Evolutionary conservation across 75 land plant genomes (phyloP).

Genomic region (Isoetes taiwanensis): DNA sequence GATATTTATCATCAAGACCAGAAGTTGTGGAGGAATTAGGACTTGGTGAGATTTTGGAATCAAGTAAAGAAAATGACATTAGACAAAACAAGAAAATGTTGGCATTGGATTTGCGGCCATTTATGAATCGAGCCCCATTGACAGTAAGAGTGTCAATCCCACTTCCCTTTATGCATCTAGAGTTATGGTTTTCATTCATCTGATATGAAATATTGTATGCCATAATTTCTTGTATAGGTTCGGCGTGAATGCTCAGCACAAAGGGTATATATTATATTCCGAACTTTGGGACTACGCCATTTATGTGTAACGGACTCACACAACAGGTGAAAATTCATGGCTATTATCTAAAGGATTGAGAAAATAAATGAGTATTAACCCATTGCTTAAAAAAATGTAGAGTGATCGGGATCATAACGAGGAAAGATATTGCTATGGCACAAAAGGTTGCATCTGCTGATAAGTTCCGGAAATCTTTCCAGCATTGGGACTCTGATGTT

Average conservation of each 20-base stretch:
- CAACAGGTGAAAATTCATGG: conserved; percentile 16
- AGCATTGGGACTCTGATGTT: no score
- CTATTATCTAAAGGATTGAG: neutral
- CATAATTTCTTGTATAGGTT: conserved; percentile 18
- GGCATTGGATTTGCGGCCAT: conserved; percentile 30
- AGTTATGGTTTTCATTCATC: neutral
- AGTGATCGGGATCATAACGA: conserved; percentile 34
- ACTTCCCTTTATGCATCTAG: conserved; percentile 9
- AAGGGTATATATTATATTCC: conserved; percentile 32
- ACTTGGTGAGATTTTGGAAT: conserved; percentile 14
- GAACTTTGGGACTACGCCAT: conserved; percentile 31
- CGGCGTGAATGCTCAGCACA: conserved; percentile 37
- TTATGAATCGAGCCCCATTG: conserved; percentile 32
- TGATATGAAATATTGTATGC: no score
- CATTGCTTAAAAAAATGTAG: conserved; percentile 10
- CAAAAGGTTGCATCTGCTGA: no score
- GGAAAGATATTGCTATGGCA: conserved; percentile 26
- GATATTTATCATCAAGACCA: conserved; percentile 30
- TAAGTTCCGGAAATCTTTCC: no score
- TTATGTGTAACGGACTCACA: conserved; percentile 34
- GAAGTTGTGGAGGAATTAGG: conserved; percentile 24
- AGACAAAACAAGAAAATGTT: conserved; percentile 2
- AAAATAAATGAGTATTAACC: neutral
- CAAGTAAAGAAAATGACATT: neutral
- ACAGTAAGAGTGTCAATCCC: conserved; percentile 25